phyloP scores from a whole-genome alignment of 1,284 basidiomycete genomes.

The Ustilago crameri region DNA sequence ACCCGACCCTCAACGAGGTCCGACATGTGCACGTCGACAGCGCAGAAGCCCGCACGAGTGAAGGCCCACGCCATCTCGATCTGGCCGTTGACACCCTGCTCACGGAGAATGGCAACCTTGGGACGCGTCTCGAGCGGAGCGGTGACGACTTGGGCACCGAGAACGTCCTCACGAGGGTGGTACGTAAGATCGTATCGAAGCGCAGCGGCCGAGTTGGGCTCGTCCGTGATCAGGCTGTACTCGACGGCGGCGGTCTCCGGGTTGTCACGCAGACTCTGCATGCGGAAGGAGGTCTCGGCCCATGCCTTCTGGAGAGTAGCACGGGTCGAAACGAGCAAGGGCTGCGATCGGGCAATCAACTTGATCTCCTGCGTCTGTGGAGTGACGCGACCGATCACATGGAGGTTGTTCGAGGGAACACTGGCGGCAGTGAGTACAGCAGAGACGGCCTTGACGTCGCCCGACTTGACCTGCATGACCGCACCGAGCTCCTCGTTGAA shows the following conservation, averaged over 20 bases:
- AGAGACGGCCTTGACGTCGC: conserved; percentile 75
- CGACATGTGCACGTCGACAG: conserved; percentile 97
- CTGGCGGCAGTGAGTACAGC: conserved; percentile 76
- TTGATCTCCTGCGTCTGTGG: conserved; percentile 74
- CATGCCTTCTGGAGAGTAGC: conserved; percentile 82
- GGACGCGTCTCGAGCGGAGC: conserved; percentile 73
- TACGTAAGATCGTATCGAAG: conserved; percentile 61
- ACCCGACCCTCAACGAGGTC: conserved; percentile 84
- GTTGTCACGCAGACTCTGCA: conserved; percentile 91
- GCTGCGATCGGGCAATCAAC: conserved; percentile 63
- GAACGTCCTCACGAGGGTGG: conserved; percentile 56
- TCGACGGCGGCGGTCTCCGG: conserved; percentile 82
- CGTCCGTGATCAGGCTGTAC: conserved; percentile 76
- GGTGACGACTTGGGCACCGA: conserved; percentile 25
- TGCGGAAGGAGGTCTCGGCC: conserved; percentile 92
- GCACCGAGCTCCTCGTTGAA: conserved; percentile 98
- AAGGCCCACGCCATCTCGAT: conserved; percentile 99
- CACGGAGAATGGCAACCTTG: conserved; percentile 92
- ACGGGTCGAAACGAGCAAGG: conserved; percentile 70
- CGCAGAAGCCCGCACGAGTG: conserved; percentile 88
- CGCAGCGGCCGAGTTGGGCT: conserved; percentile 68
- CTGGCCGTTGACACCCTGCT: conserved; percentile 98
- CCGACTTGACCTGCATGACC: conserved; percentile 83
- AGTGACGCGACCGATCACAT: conserved; percentile 76
- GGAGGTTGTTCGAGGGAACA: conserved; percentile 79